Base-by-base conservation (phyloP, 805 yeast species). In the Pichia kluyveri region DNA sequence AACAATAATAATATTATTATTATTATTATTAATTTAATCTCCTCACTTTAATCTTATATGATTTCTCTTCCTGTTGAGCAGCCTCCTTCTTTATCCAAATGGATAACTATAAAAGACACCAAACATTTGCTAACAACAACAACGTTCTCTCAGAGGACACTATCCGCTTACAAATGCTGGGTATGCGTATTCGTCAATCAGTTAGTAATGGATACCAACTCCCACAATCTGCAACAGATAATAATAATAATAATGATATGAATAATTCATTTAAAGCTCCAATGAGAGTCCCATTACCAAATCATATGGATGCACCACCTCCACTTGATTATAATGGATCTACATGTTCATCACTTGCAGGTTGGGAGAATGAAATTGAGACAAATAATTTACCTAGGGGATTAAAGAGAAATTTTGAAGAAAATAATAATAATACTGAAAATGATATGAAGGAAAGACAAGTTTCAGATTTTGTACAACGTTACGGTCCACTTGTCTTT, bases 171-270 rank as follows among this genome's bases (percentile, higher is more conserved):
- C 72, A 79, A 39, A 73, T 81, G 0, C 58, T 83, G 7, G 89
- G 88, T 0, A 83, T 82, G 87, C 71, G 87, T 52, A 77, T 84
- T 50, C 73, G 91, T 57, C 80, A 82, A 55, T 71, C 83, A 2
- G 78, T 83, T 4, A 70, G 76, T 34, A 80, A 80, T 41, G 89
- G 89, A 1, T 81, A 82, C 55, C 51, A 51, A 45, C 56, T 55
- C 27, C 58, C 51, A 32, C 38, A 34, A 30, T 30, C 32, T 12
- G 32, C 32, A 30, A 11, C 32, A 10, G 32, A 23, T 23, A 23
- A 23, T 19, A 19, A 19, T 19, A 19, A 19, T 19, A 4, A 19
- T 23, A 23, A 23, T 23, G 26, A 23, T 23, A 23, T 23, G 26
- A 23, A 23, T 23, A 23, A 23, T 23, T 23, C 26, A 23, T 23